Evolutionary conservation across 1,139 yeast genomes (phyloP).

Genomic region (Hyphopichia pseudoburtonii): DNA sequence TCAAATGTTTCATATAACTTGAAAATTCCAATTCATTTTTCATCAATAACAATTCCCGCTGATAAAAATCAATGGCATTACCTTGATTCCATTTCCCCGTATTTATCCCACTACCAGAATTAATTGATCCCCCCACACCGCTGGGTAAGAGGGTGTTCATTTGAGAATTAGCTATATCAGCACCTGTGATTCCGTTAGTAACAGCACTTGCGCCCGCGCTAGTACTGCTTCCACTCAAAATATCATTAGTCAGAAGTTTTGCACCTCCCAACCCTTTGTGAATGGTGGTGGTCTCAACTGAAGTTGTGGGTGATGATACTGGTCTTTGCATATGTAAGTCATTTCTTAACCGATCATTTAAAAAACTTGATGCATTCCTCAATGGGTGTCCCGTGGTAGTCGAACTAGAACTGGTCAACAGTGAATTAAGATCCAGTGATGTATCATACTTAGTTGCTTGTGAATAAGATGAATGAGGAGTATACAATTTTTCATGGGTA

Average conservation of each 20-base stretch:
- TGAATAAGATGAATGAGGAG: conserved; percentile 7
- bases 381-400: neutral
- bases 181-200: no score
- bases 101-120: no score
- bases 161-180: no score
- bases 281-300: conserved; percentile 23
- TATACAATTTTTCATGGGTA: conserved; percentile 36
- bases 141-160: no score
- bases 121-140: no score
- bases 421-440: neutral
- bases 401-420: neutral
- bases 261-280: conserved; percentile 13
- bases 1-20: conserved; percentile 53
- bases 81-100: conserved; percentile 15
- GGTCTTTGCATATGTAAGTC: conserved; percentile 19
- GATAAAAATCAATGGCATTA: conserved; percentile 43
- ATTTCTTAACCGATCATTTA: conserved; percentile 16
- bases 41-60: conserved; percentile 56
- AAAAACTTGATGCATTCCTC: conserved; percentile 7
- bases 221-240: neutral
- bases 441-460: neutral
- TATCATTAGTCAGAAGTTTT: neutral
- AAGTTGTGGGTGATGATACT: conserved; percentile 24
- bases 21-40: conserved; percentile 66
- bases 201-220: no score